These are phyloP conservation scores for Xylaria longipes DNA, from an alignment of 495 filamentous ascomycete genomes.

Conservation along the genomic window DNA sequence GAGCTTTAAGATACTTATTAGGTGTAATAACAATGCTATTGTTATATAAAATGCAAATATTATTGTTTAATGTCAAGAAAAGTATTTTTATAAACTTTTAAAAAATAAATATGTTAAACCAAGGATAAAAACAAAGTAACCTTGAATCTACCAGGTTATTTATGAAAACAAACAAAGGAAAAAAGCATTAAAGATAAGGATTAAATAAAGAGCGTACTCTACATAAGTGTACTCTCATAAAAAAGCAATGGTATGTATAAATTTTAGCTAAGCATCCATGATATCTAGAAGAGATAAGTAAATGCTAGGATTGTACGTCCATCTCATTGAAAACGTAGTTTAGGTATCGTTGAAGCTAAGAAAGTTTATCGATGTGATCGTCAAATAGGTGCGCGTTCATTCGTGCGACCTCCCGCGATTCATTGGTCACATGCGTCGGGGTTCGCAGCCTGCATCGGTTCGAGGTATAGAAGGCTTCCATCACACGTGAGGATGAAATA, in stretches of 20 bases:
- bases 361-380: no score
- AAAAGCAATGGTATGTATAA: neutral
- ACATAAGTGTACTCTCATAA: neutral
- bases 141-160: neutral
- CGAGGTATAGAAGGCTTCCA: no score
- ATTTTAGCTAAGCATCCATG: no score
- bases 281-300: no score
- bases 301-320: neutral
- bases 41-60: neutral
- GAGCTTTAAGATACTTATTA: neutral
- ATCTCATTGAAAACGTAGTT: neutral
- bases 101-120: neutral
- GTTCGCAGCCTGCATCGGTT: no score
- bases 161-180: neutral
- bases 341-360: no score
- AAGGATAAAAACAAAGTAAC: neutral
- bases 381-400: no score
- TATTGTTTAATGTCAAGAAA: neutral
- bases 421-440: no score
- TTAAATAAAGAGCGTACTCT: neutral
- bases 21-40: neutral
- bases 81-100: neutral
- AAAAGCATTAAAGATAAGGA: neutral
- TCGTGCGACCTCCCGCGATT: no score
- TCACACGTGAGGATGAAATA: no score